Base-by-base conservation (phyloP, 345 rosid species). In the Mangifera indica region DNA sequence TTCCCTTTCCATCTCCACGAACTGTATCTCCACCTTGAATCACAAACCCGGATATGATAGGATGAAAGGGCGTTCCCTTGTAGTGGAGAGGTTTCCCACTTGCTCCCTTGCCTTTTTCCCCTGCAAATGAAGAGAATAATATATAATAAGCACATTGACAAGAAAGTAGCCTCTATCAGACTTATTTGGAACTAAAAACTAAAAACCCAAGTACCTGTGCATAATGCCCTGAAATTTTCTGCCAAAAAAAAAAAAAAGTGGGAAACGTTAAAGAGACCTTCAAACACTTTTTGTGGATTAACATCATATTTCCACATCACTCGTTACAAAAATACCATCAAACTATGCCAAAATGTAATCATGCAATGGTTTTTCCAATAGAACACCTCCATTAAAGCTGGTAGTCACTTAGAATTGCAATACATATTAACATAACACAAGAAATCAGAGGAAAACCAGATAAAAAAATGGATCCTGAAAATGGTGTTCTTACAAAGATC, bases 211-310 rank as follows among this genome's bases (percentile, higher is more conserved):
- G 74, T 85, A 94, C 97, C 97, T 84, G 97, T 92, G 87, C 97
- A 95, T 83, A 92, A 80, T 40, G 97, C 90, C 85, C 98, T 87
- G 85, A 95, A 95, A 84, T 95, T 95, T 84, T 87, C 99, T 95
- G 97, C 80, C 82, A 74, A 78, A 17, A 20, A 29, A 29, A 29
- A 72, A 54, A 77, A 20, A 64, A 0, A 1, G 59, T 45, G 17
- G 42, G 66, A 56, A 12, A 21, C 10, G 66, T 6, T 58, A 57
- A 54, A 21, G 17, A 14, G 25, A 57, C 11, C 15, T 44, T 4
- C 20, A 57, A 25, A 25, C 17, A 11, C 10, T 22, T 22, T 42
- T 17, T 11, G 48, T n/a, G 9, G 6, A 69, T 14, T 21, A 37
- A 42, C 15, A 42, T 14, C 10, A 42, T 42, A 22, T 22, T 40